Conservation (phyloP, 352 stramenopile genomes). For the Globisporangium acanthophoron region DNA sequence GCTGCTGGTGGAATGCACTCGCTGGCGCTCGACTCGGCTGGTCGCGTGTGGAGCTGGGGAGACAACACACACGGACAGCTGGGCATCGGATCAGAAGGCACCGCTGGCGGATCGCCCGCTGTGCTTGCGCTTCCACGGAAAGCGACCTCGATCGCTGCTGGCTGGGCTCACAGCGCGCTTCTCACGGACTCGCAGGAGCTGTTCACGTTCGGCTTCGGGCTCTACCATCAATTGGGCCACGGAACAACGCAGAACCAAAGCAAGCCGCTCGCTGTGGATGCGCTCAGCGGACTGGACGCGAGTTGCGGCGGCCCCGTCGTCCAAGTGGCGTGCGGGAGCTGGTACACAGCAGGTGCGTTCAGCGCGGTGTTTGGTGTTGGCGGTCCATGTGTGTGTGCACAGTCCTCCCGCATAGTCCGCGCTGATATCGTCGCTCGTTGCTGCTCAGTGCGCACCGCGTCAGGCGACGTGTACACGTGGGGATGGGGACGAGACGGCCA, state of each 20-base stretch:
- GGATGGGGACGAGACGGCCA: slow-evolving; percentile 70
- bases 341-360: slow-evolving; percentile 54
- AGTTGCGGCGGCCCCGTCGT: slow-evolving; percentile 24
- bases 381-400: too few relatives aligned
- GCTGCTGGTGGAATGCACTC: slow-evolving; percentile 62
- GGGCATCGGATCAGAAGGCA: slow-evolving; percentile 17
- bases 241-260: slow-evolving; percentile 30
- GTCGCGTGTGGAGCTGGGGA: slow-evolving; percentile 58
- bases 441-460: slow-evolving; percentile 30
- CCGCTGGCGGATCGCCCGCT: slow-evolving; percentile 3
- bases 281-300: slow-evolving; percentile 42
- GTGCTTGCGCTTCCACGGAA: slow-evolving; percentile 11
- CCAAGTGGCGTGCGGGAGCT: slow-evolving; percentile 60
- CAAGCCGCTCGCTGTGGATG: slow-evolving; percentile 26
- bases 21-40: slow-evolving; percentile 33
- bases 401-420: not conserved
- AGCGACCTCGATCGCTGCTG: slow-evolving; percentile 28
- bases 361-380: too few relatives aligned
- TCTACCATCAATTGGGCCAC: slow-evolving; percentile 78
- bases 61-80: slow-evolving; percentile 58
- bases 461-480: slow-evolving; percentile 74
- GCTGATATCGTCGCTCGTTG: not conserved
- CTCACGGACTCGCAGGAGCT: slow-evolving; percentile 29
- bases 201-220: slow-evolving; percentile 69
- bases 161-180: slow-evolving; percentile 48